A percentile compares a stretch with the other conserved stretches of the same genome.
These are phyloP conservation scores for Acrocalymma vagum DNA, from an alignment of 2,329 filamentous ascomycete species.

Conservation along the genomic window DNA sequence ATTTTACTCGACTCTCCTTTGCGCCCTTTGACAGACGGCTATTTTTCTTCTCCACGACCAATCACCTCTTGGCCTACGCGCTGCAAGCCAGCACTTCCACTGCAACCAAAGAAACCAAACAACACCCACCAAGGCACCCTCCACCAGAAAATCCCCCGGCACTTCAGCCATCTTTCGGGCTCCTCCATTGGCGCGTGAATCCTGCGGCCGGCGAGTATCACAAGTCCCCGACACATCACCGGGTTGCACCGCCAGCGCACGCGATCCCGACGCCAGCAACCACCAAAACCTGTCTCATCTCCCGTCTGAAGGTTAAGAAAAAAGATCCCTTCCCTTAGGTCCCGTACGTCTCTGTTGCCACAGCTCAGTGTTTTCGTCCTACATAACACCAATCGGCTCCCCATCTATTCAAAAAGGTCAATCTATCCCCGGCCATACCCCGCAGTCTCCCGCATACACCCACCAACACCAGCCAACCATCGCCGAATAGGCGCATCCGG, in stretches of 20 bases:
- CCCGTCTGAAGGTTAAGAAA: too few relatives aligned
- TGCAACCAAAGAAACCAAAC: slow-evolving; percentile 24
- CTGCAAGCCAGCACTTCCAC: slow-evolving; percentile 39
- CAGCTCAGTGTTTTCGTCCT: too few relatives aligned
- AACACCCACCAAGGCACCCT: slow-evolving; percentile 15
- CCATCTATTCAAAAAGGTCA: slow-evolving; percentile 23
- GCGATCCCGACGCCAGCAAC: slow-evolving; percentile 29
- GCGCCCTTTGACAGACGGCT: slow-evolving; percentile 48
- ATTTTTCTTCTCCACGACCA: slow-evolving; percentile 27
- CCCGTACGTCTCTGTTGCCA: too few relatives aligned
- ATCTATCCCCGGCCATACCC: slow-evolving; percentile 48
- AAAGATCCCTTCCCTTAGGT: too few relatives aligned
- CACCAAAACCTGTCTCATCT: too few relatives aligned
- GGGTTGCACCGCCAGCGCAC: slow-evolving; percentile 37
- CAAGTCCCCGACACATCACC: slow-evolving; percentile 32
- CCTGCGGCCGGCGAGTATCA: slow-evolving; percentile 34
- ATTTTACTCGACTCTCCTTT: slow-evolving; percentile 35
- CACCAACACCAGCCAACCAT: slow-evolving; percentile 33
- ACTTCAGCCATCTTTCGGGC: slow-evolving; percentile 7
- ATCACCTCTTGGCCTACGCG: slow-evolving; percentile 24
- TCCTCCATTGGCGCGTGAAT: slow-evolving; percentile 15
- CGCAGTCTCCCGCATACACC: slow-evolving; percentile 39
- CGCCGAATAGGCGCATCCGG: slow-evolving; percentile 26
- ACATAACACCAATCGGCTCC: slow-evolving; percentile 21
- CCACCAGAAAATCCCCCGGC: slow-evolving; percentile 14